These are phyloP conservation scores for Coprinopsis sp. DNA, from an alignment of 768 basidiomycete genomes.

Conservation along the genomic window DNA sequence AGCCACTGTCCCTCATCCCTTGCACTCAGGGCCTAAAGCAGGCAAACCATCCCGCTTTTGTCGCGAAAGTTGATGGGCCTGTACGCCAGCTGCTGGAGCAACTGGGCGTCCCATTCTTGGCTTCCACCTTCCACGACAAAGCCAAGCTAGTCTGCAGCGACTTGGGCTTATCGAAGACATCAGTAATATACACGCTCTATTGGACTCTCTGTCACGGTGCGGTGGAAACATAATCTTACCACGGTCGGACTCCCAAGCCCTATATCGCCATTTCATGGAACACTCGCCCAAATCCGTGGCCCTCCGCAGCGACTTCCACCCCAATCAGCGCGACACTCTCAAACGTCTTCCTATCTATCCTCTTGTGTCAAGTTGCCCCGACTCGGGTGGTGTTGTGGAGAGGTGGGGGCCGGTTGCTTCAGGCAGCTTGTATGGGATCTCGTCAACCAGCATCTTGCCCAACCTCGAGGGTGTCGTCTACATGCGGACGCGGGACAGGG, in stretches of 20 bases:
- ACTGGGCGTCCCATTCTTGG: slow-evolving; percentile 31
- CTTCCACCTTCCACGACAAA: slow-evolving; percentile 17
- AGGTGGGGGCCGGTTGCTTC: neutral
- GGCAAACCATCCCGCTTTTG: slow-evolving; percentile 20
- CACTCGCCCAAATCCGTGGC: slow-evolving; percentile 8
- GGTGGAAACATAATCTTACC: neutral
- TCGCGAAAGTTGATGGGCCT: slow-evolving; percentile 21
- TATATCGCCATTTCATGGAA: too few species aligned
- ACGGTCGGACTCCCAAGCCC: slow-evolving; percentile 21
- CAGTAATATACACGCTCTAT: slow-evolving; percentile 25
- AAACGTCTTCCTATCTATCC: slow-evolving; percentile 26
- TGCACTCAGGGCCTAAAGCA: slow-evolving; percentile 25
- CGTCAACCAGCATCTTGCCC: neutral
- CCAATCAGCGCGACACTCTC: neutral
- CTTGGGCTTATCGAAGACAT: slow-evolving; percentile 19
- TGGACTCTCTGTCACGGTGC: slow-evolving; percentile 20
- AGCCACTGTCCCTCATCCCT: slow-evolving; percentile 27
- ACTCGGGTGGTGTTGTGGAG: neutral
- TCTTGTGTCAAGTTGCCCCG: slow-evolving; percentile 15
- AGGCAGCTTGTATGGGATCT: neutral
- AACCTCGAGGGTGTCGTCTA: neutral
- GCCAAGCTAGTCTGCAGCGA: slow-evolving; percentile 18
- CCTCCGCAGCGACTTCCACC: too few species aligned
- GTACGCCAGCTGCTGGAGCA: slow-evolving; percentile 19
- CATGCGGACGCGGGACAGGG: neutral